Percentiles rank a stretch among this genome's conserved stretches.
phyloP scores from a whole-genome alignment of 148 eudicot species.

The Agrostemma githago region DNA sequence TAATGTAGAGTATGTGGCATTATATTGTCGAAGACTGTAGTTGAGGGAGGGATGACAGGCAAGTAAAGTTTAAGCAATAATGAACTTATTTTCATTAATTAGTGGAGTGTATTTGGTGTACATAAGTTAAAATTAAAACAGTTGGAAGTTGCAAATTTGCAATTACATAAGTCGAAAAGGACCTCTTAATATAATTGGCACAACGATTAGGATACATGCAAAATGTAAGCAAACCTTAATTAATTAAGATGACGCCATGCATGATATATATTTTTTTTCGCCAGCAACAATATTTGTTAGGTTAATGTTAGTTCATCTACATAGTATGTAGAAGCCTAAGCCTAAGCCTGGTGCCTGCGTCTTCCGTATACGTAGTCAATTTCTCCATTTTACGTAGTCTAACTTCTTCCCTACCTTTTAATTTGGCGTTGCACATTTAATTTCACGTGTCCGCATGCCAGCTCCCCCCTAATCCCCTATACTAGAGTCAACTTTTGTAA shows the following conservation, averaged over 20 bases:
- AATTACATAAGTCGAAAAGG: background rate
- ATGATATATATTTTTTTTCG: too few species aligned
- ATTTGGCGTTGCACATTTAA: background rate
- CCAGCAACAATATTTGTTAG: background rate
- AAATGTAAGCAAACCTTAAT: background rate
- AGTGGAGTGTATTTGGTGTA: too few species aligned
- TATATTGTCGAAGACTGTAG: too few species aligned
- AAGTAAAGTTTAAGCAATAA: background rate
- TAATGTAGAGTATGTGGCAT: too few species aligned
- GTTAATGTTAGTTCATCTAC: conserved; percentile 9
- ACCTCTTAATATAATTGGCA: background rate
- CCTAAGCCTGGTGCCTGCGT: background rate
- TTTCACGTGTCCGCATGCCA: background rate
- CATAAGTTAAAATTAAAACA: too few species aligned
- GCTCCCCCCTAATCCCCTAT: background rate
- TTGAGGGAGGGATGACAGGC: too few species aligned
- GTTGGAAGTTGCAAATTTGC: background rate
- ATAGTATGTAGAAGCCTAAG: background rate
- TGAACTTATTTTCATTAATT: background rate
- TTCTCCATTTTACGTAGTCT: background rate
- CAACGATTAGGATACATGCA: background rate
- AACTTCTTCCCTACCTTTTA: background rate
- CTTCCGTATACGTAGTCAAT: conserved; percentile 2
- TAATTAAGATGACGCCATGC: background rate
- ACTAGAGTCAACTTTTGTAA: too few species aligned